Evolutionary conservation across 768 basidiomycete species (phyloP).

Genomic region (Gautieria morchelliformis): DNA sequence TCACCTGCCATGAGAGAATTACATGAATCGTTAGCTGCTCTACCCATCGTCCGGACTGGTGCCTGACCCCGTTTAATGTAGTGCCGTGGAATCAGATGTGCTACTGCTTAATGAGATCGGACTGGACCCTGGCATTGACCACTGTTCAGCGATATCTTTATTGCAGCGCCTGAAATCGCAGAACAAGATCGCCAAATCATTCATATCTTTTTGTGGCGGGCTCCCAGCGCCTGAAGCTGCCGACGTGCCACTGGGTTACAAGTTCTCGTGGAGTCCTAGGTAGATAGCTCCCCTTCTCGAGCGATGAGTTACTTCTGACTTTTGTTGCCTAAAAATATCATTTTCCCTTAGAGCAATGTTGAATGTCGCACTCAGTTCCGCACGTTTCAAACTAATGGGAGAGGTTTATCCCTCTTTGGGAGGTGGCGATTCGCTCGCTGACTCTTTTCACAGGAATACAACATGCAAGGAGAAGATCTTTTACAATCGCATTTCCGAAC

Average conservation of each 20-base stretch:
- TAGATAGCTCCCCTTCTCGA: neutral
- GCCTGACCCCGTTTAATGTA: conserved; percentile 18
- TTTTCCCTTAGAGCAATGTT: conserved; percentile 57
- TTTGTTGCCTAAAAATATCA: no score
- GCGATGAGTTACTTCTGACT: neutral
- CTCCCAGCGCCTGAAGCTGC: conserved; percentile 68
- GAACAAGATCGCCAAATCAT: conserved; percentile 53
- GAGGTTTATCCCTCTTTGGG: conserved; percentile 28
- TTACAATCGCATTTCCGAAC: conserved; percentile 49
- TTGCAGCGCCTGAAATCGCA: conserved; percentile 40
- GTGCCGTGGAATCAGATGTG: conserved; percentile 54
- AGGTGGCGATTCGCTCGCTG: neutral
- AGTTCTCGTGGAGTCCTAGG: conserved; percentile 86
- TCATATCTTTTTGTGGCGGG: conserved; percentile 89
- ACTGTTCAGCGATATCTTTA: conserved; percentile 74
- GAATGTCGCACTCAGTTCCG: conserved; percentile 65
- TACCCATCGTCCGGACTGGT: conserved; percentile 12
- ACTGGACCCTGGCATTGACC: conserved; percentile 84
- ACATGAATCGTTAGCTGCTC: conserved; percentile 37
- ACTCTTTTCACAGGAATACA: conserved; percentile 10
- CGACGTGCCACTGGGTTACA: conserved; percentile 72
- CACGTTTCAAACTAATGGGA: conserved; percentile 50
- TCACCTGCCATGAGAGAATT: conserved; percentile 66
- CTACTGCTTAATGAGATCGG: conserved; percentile 85
- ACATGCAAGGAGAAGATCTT: conserved; percentile 44